Evolutionary conservation across 2,329 filamentous ascomycete species (phyloP).

Genomic region (Neopestalotiopsis sp.): DNA sequence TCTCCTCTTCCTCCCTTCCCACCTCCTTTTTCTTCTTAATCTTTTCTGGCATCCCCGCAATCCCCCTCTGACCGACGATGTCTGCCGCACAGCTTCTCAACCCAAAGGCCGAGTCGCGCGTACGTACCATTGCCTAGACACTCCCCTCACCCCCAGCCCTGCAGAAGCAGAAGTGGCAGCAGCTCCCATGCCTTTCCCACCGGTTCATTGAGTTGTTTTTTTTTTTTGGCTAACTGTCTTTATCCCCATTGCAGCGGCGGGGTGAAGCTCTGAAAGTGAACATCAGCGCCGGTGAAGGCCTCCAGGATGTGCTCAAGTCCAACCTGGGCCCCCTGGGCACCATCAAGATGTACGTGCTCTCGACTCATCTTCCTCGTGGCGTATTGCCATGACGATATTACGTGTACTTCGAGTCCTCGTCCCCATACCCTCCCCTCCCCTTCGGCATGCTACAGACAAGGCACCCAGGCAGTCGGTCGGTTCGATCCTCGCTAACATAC

Average conservation of each 20-base stretch:
- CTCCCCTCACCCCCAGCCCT: too few relatives aligned
- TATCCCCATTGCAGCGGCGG: slow-evolving; percentile 71
- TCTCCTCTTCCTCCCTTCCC: background rate
- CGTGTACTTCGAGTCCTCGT: too few relatives aligned
- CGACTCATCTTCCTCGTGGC: background rate
- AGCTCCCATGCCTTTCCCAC: slow-evolving; percentile 26
- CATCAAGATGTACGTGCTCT: slow-evolving; percentile 80
- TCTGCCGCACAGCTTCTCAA: slow-evolving; percentile 98
- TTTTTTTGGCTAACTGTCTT: slow-evolving; percentile 45
- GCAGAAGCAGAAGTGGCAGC: slow-evolving; percentile 18
- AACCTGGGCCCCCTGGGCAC: slow-evolving; percentile 94
- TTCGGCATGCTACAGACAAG: background rate
- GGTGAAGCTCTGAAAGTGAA: slow-evolving; percentile 97
- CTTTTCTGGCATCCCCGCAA: background rate
- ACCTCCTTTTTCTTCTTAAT: background rate
- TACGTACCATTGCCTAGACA: slow-evolving; percentile 51
- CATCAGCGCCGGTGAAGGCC: slow-evolving; percentile 93
- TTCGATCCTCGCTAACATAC: background rate
- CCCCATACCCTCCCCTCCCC: slow-evolving; percentile 14
- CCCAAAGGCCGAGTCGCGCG: slow-evolving; percentile 97
- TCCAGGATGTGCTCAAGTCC: slow-evolving; percentile 93
- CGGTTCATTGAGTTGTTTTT: slow-evolving; percentile 36
- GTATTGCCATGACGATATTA: background rate
- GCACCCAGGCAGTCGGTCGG: too few relatives aligned
- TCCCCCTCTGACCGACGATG: slow-evolving; percentile 58